Evolutionary conservation across 352 stramenopile genomes (phyloP), one percentile per base, ranked within the genome.

Genomic region (Phytophthora tubulina): DNA sequence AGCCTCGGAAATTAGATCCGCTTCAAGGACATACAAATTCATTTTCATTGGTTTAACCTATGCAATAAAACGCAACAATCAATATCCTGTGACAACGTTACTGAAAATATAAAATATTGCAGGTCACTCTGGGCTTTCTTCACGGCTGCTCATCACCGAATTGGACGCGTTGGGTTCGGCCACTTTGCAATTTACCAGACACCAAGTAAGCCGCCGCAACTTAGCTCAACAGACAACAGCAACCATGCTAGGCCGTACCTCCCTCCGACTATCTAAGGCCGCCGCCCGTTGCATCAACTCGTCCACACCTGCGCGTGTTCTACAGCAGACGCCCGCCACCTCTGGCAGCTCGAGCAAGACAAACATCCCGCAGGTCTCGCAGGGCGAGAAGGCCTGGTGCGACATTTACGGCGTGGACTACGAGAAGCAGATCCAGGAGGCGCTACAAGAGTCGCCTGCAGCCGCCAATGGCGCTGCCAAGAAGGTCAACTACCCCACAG

Each of bases 391-490:
- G 15, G 85, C 82, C 13, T 93, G 85, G 85, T 91, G 82, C 70
- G 84, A 93, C 63, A 79, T 93, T 48, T 93, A 93, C 60, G 85
- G 85, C 31, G 78, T 93, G 15, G 82, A 93, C 84, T 91, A 93
- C 70, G 75, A 88, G 61, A 77, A 85, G 62, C 76, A 91, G 75
- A 67, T 93, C 15, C 69, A 82, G 45, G 82, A 93, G 33, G 80
- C 85, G 21, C 74, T 91, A 48, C 68, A 88, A 0, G 85, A 93
- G 44, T 66, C 80, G 14, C 85, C 85, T 15, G 60, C 57, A 32
- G 60, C 45, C 3, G 38, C 64, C 6, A 30, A 66, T 21, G 42
- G 55, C 33, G 31, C 54, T 6, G 8, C 66, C 14, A 79, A 76
- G 59, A 58, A 75, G 13, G 68, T 82, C 8, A 79, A 75, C 56